phyloP scores from a whole-genome alignment of 768 basidiomycete species.

The Suillus decipiens region DNA sequence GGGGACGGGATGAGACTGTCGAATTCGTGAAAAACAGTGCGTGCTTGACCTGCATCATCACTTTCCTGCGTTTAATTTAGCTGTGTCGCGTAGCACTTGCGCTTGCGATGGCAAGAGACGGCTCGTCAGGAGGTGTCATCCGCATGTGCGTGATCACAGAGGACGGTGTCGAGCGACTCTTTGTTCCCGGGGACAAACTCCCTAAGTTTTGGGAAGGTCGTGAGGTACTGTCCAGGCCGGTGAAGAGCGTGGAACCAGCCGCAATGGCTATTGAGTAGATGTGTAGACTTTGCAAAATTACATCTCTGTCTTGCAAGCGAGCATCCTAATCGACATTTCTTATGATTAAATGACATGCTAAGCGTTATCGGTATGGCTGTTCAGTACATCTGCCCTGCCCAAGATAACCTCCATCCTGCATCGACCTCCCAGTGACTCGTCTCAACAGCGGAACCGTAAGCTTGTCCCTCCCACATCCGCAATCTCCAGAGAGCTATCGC shows the following conservation, averaged over 20 bases:
- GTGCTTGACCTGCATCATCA: slow-evolving; percentile 31
- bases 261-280: slow-evolving; percentile 49
- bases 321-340: background rate
- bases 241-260: slow-evolving; percentile 25
- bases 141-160: slow-evolving; percentile 97
- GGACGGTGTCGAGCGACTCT: slow-evolving; percentile 87
- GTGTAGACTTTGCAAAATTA: background rate
- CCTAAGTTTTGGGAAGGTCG: slow-evolving; percentile 90
- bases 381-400: slow-evolving; percentile 14
- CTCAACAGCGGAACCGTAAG: slow-evolving; percentile 19
- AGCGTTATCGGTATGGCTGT: background rate
- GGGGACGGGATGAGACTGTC: slow-evolving; percentile 87
- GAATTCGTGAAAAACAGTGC: slow-evolving; percentile 95
- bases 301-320: background rate
- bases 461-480: slow-evolving; percentile 69
- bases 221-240: slow-evolving; percentile 57
- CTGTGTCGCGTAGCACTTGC: slow-evolving; percentile 65
- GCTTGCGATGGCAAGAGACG: slow-evolving; percentile 96
- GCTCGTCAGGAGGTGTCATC: slow-evolving; percentile 96
- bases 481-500: slow-evolving; percentile 80
- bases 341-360: background rate
- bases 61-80: background rate
- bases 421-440: slow-evolving; percentile 42
- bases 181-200: slow-evolving; percentile 88
- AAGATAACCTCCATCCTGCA: slow-evolving; percentile 26